Evolutionary conservation across 1,284 basidiomycete genomes (phyloP), one percentile per base, ranked within the genome.

Genomic region (Apiotrichum akiyoshidainum): DNA sequence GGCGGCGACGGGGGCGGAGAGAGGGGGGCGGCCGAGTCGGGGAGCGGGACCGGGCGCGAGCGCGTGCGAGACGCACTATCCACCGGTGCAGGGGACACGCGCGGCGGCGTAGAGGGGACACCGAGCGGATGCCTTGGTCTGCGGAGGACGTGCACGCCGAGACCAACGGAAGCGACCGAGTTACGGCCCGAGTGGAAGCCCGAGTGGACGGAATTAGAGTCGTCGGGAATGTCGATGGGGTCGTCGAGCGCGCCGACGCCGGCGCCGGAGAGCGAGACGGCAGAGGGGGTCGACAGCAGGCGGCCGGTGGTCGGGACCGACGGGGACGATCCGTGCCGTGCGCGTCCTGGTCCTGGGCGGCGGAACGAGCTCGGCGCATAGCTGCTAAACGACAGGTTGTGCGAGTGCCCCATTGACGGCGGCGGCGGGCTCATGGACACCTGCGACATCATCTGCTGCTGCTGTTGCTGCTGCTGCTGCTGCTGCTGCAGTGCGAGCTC

Each of bases 1-100:
- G 72, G 68, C 11, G 69, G 71, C 2, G 68, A 71, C 17, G 66
- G 67, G 8, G 68, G 58, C 6, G 58, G 46, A 2, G 58, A 58
- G 13, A 55, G 14, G 5, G 59, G 48, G 1, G 46, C 42, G 4
- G 52, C 21, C 16, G 44, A 42, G 37, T 45, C 46, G 19, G 37
- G 35, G 14, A 45, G 22, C 35, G 35, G 48, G 22, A 21, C 12
- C 21, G 45, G 45, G 13, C 45, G 22, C 1, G 37, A 16, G 21
- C 35, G 26, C 39, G 17, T 4, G 26, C 26, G 26, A 31, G 26
- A 31, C 26, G 26, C n/a, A 17, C 37, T 41, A 26, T 44, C 39
- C 37, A 8, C 19, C 17, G 37, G 14, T 1, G 37, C 33, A 12
- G 17, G 22, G 4, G 40, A 13, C 10, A 47, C 34, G 11, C 54